Base-by-base conservation (phyloP, 768 basidiomycete genomes). In the Lactarius pseudohatsudake region DNA sequence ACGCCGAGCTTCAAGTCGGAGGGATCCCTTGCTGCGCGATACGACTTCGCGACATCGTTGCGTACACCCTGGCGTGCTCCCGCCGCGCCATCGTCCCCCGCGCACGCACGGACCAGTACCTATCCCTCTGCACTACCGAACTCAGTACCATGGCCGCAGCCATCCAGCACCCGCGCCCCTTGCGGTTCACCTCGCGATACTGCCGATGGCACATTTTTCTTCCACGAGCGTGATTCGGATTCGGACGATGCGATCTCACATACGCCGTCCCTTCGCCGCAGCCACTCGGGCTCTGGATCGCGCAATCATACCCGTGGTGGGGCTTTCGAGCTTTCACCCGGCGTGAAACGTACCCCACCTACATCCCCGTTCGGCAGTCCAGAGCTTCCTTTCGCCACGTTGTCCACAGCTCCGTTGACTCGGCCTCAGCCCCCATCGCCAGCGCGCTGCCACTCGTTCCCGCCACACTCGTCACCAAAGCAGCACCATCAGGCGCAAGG, bases 1-100 rank as follows among this genome's bases (percentile, higher is more conserved):
- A 65, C 69, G 20, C 47, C 64, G 40, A 69, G 72, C 68, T 71
- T 78, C 65, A 71, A 69, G 58, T 76, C 77, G 16, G 77, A 76
- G 20, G 74, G 77, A 26, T 79, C 85, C 2, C 76, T 85, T 57
- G 79, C 84, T 0, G 75, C 82, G 22, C 81, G 86, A 57, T 86
- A 91, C 72, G 85, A 89, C 71, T 83, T 88, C 59, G 76, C 79
- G 2, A 74, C 79, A 11, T 85, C 87, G 2, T 72, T 81, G 62
- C 84, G 82, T 74, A 78, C 74, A 22, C 78, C 83, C 18, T 84
- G 85, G 83, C 78, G 76, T 2, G 16, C 74, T 45, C 61, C 63
- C 57, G 76, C 77, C 62, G 56, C 64, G 72, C 15, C 71, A 20
- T 68, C 53, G 59, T 56, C 66, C 10, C 34, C 70, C 4, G 41